Evolutionary conservation across 768 basidiomycete species (phyloP).

Genomic region (Cystobasidiopsis lactophilus): DNA sequence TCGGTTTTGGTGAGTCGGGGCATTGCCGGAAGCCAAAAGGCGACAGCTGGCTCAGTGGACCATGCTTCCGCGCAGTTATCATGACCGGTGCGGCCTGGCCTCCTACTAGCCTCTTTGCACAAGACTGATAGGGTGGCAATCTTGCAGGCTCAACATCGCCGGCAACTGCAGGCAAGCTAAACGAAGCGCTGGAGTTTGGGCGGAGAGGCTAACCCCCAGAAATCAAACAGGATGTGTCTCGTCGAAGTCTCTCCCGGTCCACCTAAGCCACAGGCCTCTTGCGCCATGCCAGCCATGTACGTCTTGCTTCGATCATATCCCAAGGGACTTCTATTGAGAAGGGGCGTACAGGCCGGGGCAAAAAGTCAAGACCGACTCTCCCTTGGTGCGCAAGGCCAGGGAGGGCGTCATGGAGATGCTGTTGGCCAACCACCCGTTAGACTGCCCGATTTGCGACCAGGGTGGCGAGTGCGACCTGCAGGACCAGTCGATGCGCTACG

Average conservation of each 20-base stretch:
- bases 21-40: too few relatives aligned
- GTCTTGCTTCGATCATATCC: constrained; percentile 29
- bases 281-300: constrained; percentile 90
- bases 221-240: constrained; percentile 78
- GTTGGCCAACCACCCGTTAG: constrained; percentile 87
- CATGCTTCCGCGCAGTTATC: not conserved
- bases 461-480: constrained; percentile 53
- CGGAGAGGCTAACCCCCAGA: too few relatives aligned
- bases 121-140: constrained; percentile 5
- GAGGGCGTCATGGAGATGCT: constrained; percentile 95
- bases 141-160: constrained; percentile 64
- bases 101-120: not conserved
- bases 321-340: not conserved
- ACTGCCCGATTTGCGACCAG: constrained; percentile 97
- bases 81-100: not conserved
- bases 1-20: constrained; percentile 21
- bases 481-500: constrained; percentile 72
- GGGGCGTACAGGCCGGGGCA: constrained; percentile 17
- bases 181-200: too few relatives aligned
- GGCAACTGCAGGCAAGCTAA: constrained; percentile 83
- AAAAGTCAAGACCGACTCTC: constrained; percentile 22
- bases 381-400: constrained; percentile 28
- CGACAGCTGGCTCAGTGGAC: not conserved
- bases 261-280: constrained; percentile 7
- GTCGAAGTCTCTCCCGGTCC: constrained; percentile 53